phyloP scores from a whole-genome alignment of 2,329 filamentous ascomycete species.

The Botrytis porri region DNA sequence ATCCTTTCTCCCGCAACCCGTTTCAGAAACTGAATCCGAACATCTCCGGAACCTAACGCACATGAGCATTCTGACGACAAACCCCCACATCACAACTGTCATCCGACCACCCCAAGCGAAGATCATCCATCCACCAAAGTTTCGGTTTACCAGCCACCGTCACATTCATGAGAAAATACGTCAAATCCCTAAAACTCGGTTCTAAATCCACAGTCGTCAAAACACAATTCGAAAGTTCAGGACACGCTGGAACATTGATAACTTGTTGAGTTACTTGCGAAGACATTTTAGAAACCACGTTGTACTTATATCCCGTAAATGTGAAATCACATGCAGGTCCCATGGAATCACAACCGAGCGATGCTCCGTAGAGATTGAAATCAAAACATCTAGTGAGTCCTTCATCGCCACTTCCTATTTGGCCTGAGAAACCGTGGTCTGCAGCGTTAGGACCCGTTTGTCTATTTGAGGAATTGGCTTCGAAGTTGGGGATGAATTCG shows the following conservation, averaged over 20 bases:
- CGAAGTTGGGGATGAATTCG: conserved; percentile 37
- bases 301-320: conserved; percentile 39
- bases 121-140: conserved; percentile 49
- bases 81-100: conserved; percentile 41
- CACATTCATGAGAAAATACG: conserved; percentile 43
- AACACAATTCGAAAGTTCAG: conserved; percentile 34
- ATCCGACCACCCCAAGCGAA: conserved; percentile 45
- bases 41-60: not conserved
- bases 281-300: conserved; percentile 26
- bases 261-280: conserved; percentile 31
- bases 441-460: conserved; percentile 28
- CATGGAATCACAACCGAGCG: conserved; percentile 42
- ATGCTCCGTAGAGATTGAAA: conserved; percentile 39
- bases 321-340: conserved; percentile 40
- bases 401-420: conserved; percentile 33
- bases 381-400: conserved; percentile 38
- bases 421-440: conserved; percentile 34
- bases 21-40: not conserved
- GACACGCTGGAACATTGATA: conserved; percentile 37
- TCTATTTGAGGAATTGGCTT: conserved; percentile 23
- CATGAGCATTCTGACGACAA: conserved; percentile 38
- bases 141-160: conserved; percentile 40
- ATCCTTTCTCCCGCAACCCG: no score
- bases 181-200: conserved; percentile 38
- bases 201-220: conserved; percentile 35